These are phyloP conservation scores for Gastrolobium villosum DNA, from an alignment of 306 rosid genomes.

Conservation along the genomic window DNA sequence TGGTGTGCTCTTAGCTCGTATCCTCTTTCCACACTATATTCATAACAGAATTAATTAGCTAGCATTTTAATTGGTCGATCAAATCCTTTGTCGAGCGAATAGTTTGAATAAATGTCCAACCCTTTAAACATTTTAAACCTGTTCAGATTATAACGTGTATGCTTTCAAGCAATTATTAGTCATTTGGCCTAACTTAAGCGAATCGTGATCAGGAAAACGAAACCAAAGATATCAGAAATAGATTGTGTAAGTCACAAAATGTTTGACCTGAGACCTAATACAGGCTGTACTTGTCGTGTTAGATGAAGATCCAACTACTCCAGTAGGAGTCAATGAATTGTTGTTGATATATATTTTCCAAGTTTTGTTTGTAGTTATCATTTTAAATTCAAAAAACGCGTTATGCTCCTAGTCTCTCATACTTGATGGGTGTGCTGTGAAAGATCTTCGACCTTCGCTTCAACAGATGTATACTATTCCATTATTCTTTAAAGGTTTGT, in stretches of 20 bases:
- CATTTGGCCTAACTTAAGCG: background rate
- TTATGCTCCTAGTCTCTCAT: background rate
- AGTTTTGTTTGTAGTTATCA: slow-evolving; percentile 23
- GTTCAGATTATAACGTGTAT: background rate
- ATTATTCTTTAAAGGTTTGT: background rate
- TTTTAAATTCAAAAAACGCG: slow-evolving; percentile 41
- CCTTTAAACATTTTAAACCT: background rate
- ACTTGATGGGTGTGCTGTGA: background rate
- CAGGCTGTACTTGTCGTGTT: slow-evolving; percentile 48
- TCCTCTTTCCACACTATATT: slow-evolving; percentile 7
- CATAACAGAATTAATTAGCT: background rate
- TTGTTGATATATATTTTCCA: background rate
- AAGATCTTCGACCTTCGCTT: background rate
- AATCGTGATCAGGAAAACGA: background rate
- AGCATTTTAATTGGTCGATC: background rate
- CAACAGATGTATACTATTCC: background rate
- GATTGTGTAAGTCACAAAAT: slow-evolving; percentile 37
- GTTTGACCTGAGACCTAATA: background rate
- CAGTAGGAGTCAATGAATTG: background rate
- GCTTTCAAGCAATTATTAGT: background rate
- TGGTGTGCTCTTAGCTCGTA: background rate
- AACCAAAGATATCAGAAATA: slow-evolving; percentile 20
- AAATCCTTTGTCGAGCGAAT: slow-evolving; percentile 25
- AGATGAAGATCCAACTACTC: slow-evolving; percentile 38
- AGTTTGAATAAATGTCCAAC: slow-evolving; percentile 8